A percentile compares a stretch with the other conserved stretches of the same genome.
Conservation (phyloP, 164 flowering plant species). For the Kalanchoe fedtschenkoi region DNA sequence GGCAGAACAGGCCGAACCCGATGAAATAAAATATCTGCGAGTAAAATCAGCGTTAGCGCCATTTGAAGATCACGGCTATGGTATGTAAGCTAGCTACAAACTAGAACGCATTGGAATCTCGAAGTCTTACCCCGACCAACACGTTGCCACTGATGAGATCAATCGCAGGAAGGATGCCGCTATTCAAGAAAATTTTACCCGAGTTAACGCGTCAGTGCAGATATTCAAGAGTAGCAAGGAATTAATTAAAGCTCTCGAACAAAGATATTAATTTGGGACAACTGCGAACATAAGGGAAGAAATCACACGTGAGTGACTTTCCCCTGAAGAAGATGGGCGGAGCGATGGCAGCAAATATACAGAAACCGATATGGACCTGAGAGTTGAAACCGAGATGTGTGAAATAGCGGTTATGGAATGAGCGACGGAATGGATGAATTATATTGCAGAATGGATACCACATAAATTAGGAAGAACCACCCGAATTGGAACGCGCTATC, state of each 20-base stretch:
- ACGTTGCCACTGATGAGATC: conserved; percentile 3
- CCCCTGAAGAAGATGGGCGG: conserved; percentile 5
- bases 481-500: conserved; percentile 6
- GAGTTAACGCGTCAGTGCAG: too few species aligned
- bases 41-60: neutral
- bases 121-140: conserved; percentile 4
- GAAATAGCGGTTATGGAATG: too few species aligned
- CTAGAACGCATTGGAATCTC: too few species aligned
- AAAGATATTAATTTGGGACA: neutral
- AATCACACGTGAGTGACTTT: conserved; percentile 3
- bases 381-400: neutral
- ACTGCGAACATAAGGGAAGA: neutral
- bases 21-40: conserved; percentile 5
- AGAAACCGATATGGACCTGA: conserved; percentile 1
- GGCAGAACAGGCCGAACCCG: conserved; percentile 5
- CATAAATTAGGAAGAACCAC: conserved; percentile 9
- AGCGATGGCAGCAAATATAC: conserved; percentile 6
- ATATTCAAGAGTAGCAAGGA: neutral
- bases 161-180: conserved; percentile 8
- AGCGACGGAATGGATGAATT: too few species aligned
- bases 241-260: neutral
- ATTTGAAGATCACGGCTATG: neutral
- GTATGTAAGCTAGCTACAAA: neutral
- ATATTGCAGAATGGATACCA: neutral
- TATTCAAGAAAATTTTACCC: neutral